Evolutionary conservation across 1,139 yeast genomes (phyloP).

Genomic region (Magnusiomyces fungicola): DNA sequence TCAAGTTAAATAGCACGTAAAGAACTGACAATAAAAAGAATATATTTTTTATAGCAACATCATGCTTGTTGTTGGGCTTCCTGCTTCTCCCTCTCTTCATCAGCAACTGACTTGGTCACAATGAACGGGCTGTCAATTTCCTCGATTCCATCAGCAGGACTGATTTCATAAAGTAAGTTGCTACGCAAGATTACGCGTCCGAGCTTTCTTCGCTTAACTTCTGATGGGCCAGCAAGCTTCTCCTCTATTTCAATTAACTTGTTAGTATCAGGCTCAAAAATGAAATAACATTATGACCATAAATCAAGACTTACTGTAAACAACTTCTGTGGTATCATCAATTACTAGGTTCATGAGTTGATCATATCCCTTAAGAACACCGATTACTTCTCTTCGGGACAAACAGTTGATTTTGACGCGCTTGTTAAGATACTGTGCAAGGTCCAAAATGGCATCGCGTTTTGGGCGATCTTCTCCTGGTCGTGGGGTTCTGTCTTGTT

Average conservation of each 20-base stretch:
- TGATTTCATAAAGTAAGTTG: constrained; percentile 67
- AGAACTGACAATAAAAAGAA: too few species aligned
- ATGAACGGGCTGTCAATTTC: constrained; percentile 65
- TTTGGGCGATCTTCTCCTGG: constrained; percentile 61
- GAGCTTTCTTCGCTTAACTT: constrained; percentile 52
- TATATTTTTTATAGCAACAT: too few species aligned
- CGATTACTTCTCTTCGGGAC: constrained; percentile 41
- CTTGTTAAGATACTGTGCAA: constrained; percentile 69
- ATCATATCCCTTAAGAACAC: constrained; percentile 80
- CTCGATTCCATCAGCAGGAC: constrained; percentile 81
- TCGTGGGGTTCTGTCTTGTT: constrained; percentile 26
- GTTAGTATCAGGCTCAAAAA: constrained; percentile 51
- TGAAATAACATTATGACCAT: not conserved
- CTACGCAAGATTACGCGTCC: constrained; percentile 85
- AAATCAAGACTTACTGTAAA: constrained; percentile 17
- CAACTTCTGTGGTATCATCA: constrained; percentile 65
- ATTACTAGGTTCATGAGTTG: constrained; percentile 89
- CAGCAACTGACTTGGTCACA: not conserved
- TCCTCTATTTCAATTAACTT: constrained; percentile 45
- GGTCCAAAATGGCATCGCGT: constrained; percentile 82
- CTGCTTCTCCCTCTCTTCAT: not conserved
- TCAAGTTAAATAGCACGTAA: too few species aligned
- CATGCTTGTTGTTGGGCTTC: not conserved
- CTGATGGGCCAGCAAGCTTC: constrained; percentile 28
- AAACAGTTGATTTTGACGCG: constrained; percentile 63